phyloP scores from a whole-genome alignment of 495 filamentous ascomycete genomes.

The Podospora fimiseda region DNA sequence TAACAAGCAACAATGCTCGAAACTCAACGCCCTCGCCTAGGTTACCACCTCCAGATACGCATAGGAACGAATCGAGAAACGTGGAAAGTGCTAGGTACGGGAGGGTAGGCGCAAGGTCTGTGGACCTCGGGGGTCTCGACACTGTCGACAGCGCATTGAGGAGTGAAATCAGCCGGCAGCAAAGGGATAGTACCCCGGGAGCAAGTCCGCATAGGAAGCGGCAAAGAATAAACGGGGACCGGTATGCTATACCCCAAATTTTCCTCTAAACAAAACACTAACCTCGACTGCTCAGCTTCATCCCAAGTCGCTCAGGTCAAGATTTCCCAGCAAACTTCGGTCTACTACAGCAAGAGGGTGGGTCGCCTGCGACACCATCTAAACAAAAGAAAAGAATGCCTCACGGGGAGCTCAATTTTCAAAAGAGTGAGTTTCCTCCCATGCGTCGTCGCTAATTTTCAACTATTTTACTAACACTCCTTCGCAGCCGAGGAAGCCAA shows the following conservation, averaged over 20 bases:
- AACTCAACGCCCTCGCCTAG: slow-evolving; percentile 33
- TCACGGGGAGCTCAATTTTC: slow-evolving; percentile 87
- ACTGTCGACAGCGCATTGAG: slow-evolving; percentile 28
- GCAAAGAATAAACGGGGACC: slow-evolving; percentile 77
- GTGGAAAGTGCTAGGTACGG: slow-evolving; percentile 22
- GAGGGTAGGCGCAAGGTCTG: slow-evolving; percentile 24
- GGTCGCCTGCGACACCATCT: slow-evolving; percentile 84
- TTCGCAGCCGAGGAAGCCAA: slow-evolving; percentile 88
- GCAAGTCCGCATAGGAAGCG: slow-evolving; percentile 81
- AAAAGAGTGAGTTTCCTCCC: slow-evolving; percentile 63
- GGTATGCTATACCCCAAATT: slow-evolving; percentile 39
- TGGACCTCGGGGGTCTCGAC: slow-evolving; percentile 28
- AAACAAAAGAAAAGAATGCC: slow-evolving; percentile 76
- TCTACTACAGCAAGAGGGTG: slow-evolving; percentile 83
- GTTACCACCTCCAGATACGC: slow-evolving; percentile 22
- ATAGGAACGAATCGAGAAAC: slow-evolving; percentile 29
- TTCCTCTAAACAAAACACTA: slow-evolving; percentile 6
- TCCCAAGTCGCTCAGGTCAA: slow-evolving; percentile 88
- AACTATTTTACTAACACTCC: slow-evolving; percentile 34
- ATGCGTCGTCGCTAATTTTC: background rate
- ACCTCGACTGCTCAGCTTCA: no score
- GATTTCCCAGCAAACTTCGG: slow-evolving; percentile 89
- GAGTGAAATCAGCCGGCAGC: slow-evolving; percentile 29
- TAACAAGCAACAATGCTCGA: slow-evolving; percentile 26
- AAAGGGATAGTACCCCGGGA: slow-evolving; percentile 62